These are phyloP conservation scores for Triangularia setosa DNA, from an alignment of 2,329 filamentous ascomycete species.

Conservation along the genomic window DNA sequence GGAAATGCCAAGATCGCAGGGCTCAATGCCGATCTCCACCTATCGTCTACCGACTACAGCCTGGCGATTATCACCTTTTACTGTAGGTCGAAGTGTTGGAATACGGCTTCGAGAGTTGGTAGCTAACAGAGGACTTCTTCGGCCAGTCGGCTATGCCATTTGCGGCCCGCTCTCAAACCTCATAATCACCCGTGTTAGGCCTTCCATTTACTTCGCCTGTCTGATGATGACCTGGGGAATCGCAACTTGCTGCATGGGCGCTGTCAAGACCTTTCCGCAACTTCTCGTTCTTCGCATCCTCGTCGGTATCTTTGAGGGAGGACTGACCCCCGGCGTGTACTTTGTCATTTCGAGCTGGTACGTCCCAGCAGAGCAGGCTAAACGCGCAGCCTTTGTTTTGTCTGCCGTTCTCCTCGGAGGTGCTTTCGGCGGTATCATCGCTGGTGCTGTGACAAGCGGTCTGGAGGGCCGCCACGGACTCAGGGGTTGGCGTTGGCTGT, in stretches of 20 bases:
- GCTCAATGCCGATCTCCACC: background rate
- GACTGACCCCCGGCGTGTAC: constrained; percentile 54
- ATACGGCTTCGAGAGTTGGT: constrained; percentile 40
- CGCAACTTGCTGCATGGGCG: constrained; percentile 37
- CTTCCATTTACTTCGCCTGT: constrained; percentile 34
- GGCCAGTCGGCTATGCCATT: constrained; percentile 54
- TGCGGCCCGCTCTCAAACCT: constrained; percentile 34
- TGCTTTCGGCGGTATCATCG: constrained; percentile 58
- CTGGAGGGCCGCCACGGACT: constrained; percentile 51
- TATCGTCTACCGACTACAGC: background rate
- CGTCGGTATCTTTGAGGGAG: constrained; percentile 55
- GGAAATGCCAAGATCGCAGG: background rate
- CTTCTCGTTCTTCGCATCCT: constrained; percentile 37
- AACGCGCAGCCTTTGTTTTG: constrained; percentile 56
- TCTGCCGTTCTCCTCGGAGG: constrained; percentile 64
- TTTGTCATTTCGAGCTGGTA: constrained; percentile 66
- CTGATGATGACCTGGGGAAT: constrained; percentile 41
- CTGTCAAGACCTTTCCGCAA: constrained; percentile 28
- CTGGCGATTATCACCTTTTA: background rate
- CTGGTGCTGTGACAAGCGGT: constrained; percentile 50
- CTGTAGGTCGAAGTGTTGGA: background rate
- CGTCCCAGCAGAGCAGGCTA: constrained; percentile 22
- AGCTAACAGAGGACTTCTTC: constrained; percentile 49
- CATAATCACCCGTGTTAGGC: constrained; percentile 40
- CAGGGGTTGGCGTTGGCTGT: constrained; percentile 45